Base-by-base conservation (phyloP, 2,329 filamentous ascomycete genomes). In the Colletotrichum sidae region DNA sequence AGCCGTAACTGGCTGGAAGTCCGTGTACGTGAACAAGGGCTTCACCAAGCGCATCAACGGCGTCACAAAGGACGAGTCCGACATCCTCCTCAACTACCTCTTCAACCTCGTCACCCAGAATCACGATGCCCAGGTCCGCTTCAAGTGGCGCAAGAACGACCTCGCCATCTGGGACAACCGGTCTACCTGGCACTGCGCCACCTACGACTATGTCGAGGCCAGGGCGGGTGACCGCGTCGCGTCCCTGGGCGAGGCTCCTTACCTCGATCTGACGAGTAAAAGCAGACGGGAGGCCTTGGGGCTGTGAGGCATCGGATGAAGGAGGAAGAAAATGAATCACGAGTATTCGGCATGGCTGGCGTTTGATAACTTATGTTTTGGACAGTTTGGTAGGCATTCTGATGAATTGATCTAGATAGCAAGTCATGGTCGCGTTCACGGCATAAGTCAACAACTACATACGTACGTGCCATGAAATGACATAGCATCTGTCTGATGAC, bases 81-180 rank as follows among this genome's bases (percentile, higher is more conserved):
- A 86, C 39, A 71, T 81, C 34, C 73, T 86, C n/a, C 78, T 86
- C 3, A 69, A 71, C 12, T 85, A 84, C 66, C 77, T 84, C 47
- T 80, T 83, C 68, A 79, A 80, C 64, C 70, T 86, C 10, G 77
- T 84, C 10, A 79, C 80, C 6, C 77, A 85, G 70, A 88, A 88
- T 70, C 85, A 88, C 66, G 86, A 88, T 69, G 78, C 82, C 0
- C 85, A 88, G 70, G 84, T 88, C 8, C 78, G 86, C 4, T 86
- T 83, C 70, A 78, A 79, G 56, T 87, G 84, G 84, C 77, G 75
- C 57, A 77, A 81, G 71, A 85, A 86, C 60, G 84, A 87, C 69
- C 71, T 83, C 5, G 85, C 87, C 2, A 88, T 91, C 68, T 92
- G 89, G 89, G 89, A 92, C 71, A 91, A 91, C 70, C 76, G 82